These are phyloP conservation scores for Phaeosphaeria sp. DNA, from an alignment of 2,329 filamentous ascomycete genomes.

Conservation along the genomic window DNA sequence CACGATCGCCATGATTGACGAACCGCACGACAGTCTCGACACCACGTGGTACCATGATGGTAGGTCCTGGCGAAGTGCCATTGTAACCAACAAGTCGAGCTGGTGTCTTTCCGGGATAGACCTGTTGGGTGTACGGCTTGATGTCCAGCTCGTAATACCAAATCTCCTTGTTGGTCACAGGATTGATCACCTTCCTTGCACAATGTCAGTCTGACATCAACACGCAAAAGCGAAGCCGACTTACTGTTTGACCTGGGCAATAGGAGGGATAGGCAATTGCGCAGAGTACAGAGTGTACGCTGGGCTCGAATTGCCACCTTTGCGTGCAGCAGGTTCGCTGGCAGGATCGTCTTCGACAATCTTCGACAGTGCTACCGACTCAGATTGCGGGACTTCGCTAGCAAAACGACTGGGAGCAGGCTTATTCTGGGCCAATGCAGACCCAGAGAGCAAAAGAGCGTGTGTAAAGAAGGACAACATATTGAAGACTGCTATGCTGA, in stretches of 20 bases:
- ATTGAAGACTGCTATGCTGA: background rate
- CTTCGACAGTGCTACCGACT: slow-evolving; percentile 1
- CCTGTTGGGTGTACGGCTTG: slow-evolving; percentile 49
- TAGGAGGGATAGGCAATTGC: slow-evolving; percentile 53
- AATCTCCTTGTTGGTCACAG: slow-evolving; percentile 44
- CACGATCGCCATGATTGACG: slow-evolving; percentile 56
- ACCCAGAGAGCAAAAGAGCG: background rate
- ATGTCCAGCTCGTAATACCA: slow-evolving; percentile 57
- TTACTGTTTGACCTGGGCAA: slow-evolving; percentile 52
- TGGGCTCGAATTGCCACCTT: slow-evolving; percentile 34
- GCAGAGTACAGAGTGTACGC: slow-evolving; percentile 26
- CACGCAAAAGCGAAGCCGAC: slow-evolving; percentile 10
- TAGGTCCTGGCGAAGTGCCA: slow-evolving; percentile 62
- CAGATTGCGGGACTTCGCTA: slow-evolving; percentile 7
- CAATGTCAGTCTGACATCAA: background rate
- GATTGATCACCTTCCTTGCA: slow-evolving; percentile 21
- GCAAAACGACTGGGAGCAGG: slow-evolving; percentile 5
- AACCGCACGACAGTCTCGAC: slow-evolving; percentile 62
- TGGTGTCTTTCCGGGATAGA: slow-evolving; percentile 50
- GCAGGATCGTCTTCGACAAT: slow-evolving; percentile 10
- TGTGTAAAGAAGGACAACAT: slow-evolving; percentile 7
- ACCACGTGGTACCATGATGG: slow-evolving; percentile 56
- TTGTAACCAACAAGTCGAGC: slow-evolving; percentile 59
- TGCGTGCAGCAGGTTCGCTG: background rate
- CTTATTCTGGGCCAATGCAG: slow-evolving; percentile 1